phyloP scores from a whole-genome alignment of 306 rosid genomes.

The Leucaena leucocephala region DNA sequence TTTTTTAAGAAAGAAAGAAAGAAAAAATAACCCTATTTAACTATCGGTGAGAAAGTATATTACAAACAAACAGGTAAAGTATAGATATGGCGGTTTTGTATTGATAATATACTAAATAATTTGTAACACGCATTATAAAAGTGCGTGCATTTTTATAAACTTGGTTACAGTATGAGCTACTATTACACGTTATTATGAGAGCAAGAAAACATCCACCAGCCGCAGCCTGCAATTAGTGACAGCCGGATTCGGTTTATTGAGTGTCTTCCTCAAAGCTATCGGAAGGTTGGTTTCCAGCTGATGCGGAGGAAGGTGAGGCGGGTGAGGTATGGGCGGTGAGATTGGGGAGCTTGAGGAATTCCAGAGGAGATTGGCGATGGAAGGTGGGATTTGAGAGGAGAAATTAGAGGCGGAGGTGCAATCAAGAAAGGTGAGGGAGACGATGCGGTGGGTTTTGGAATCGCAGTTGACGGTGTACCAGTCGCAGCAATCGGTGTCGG shows the following conservation, averaged over 20 bases:
- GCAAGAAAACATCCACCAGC: neutral
- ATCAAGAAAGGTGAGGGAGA: constrained; percentile 46
- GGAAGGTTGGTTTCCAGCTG: constrained; percentile 48
- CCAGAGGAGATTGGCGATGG: constrained; percentile 71
- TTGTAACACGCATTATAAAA: neutral
- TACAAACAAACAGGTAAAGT: neutral
- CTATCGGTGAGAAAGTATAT: too few relatives aligned
- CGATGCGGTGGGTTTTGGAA: constrained; percentile 63
- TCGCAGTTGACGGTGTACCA: constrained; percentile 70
- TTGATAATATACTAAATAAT: neutral
- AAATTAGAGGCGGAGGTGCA: constrained; percentile 40
- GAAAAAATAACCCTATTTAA: neutral
- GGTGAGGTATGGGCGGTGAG: constrained; percentile 62
- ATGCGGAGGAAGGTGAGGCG: constrained; percentile 51
- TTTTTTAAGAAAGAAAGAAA: too few relatives aligned
- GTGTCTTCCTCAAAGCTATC: neutral
- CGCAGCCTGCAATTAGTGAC: neutral
- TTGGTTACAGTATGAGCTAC: neutral
- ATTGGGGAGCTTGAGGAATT: constrained; percentile 61
- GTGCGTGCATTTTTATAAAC: neutral
- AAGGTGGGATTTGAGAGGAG: constrained; percentile 62
- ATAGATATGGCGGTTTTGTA: neutral
- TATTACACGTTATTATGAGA: neutral
- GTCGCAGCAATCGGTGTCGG: constrained; percentile 68
- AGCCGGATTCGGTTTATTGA: neutral